Evolutionary conservation across 306 rosid species (phyloP).

Genomic region (Begonia masoniana): DNA sequence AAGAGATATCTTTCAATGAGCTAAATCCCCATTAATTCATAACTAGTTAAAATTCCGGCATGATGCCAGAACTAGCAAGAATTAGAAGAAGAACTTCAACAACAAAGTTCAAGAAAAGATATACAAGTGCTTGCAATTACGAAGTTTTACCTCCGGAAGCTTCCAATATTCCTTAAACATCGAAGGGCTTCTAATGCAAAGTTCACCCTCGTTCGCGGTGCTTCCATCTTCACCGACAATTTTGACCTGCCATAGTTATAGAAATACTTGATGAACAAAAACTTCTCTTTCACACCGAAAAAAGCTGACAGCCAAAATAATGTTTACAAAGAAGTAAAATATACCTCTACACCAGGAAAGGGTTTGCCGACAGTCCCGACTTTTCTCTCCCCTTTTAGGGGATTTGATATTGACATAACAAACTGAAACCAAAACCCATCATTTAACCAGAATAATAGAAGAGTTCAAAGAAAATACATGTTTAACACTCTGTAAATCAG

Average conservation of each 20-base stretch:
- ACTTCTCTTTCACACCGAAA: neutral
- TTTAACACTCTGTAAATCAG: no score
- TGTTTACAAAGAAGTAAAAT: neutral
- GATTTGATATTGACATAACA: slow-evolving; percentile 94
- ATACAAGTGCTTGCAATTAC: neutral
- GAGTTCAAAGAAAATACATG: no score
- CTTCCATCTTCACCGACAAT: slow-evolving; percentile 38
- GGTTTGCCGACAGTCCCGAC: slow-evolving; percentile 94
- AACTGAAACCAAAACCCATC: slow-evolving; percentile 40
- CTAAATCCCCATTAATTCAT: no score
- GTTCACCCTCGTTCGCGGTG: slow-evolving; percentile 44
- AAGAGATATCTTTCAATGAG: no score
- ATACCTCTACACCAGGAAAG: slow-evolving; percentile 76
- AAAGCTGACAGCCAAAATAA: slow-evolving; percentile 1
- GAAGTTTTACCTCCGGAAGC: slow-evolving; percentile 63
- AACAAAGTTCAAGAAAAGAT: no score
- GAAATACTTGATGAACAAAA: neutral
- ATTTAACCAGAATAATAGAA: slow-evolving; percentile 5
- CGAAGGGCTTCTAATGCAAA: slow-evolving; percentile 70
- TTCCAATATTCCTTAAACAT: slow-evolving; percentile 83
- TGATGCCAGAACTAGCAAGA: no score
- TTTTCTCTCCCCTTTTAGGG: slow-evolving; percentile 74
- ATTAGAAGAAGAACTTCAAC: no score
- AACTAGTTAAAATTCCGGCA: no score
- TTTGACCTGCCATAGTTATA: slow-evolving; percentile 36